These are phyloP conservation scores for Yamadazyma atlantica DNA, from an alignment of 1,139 yeast species.

Conservation along the genomic window DNA sequence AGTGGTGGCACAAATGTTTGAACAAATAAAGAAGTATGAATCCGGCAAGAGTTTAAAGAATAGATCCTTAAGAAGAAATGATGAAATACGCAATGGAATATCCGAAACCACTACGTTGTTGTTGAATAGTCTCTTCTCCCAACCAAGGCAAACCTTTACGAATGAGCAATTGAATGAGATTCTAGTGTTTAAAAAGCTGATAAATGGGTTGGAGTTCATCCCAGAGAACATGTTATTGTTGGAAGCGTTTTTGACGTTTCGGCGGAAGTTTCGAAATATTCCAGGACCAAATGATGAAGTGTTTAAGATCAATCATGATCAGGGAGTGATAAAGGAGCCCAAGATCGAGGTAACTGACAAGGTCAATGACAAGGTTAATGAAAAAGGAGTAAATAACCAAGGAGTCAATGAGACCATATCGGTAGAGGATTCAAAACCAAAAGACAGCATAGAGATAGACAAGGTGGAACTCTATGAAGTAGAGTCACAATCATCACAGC, in stretches of 20 bases:
- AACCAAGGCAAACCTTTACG: constrained; percentile 1
- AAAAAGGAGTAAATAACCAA: no score
- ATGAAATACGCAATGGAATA: neutral
- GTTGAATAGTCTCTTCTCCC: neutral
- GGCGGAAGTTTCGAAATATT: neutral
- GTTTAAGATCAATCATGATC: constrained; percentile 5
- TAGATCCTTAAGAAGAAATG: constrained; percentile 1
- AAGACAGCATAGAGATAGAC: no score
- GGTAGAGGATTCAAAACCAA: no score
- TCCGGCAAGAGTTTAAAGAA: neutral
- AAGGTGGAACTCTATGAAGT: neutral
- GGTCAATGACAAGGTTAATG: no score
- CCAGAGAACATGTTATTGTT: neutral
- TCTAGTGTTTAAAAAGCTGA: constrained; percentile 14
- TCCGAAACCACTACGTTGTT: neutral
- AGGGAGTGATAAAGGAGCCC: constrained; percentile 2
- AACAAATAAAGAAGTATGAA: neutral
- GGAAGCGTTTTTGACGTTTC: neutral
- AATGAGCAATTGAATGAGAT: constrained; percentile 2
- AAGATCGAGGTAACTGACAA: no score
- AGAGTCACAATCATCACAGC: neutral
- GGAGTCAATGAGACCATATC: no score
- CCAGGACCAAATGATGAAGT: constrained; percentile 6
- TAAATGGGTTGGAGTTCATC: constrained; percentile 9
- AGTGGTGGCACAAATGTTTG: neutral